Percentiles rank a stretch among this genome's conserved stretches.
phyloP scores from a whole-genome alignment of 495 filamentous ascomycete species.

The Penicillium chermesinum region DNA sequence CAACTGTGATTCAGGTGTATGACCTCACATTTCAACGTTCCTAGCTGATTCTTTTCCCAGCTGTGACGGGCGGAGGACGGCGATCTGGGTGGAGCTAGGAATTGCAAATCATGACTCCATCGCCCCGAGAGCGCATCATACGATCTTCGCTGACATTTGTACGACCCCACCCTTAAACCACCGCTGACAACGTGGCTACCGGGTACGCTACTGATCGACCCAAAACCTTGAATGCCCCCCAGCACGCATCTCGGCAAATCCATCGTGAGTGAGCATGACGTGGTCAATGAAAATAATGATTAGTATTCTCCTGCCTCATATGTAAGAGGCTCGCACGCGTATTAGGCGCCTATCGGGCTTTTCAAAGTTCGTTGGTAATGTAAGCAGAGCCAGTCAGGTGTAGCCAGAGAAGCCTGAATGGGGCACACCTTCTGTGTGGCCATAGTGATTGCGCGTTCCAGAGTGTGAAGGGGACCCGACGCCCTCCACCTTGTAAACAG shows the following conservation, averaged over 20 bases:
- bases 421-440: too few relatives aligned
- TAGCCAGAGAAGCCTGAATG: too few relatives aligned
- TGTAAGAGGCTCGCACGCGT: slow-evolving; percentile 18
- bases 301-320: background rate
- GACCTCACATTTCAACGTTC: background rate
- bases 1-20: background rate
- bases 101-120: background rate
- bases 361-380: too few relatives aligned
- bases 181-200: slow-evolving; percentile 11
- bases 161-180: slow-evolving; percentile 1
- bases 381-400: too few relatives aligned
- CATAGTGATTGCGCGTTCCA: too few relatives aligned
- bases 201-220: background rate
- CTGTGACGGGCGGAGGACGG: background rate
- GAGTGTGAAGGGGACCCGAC: too few relatives aligned
- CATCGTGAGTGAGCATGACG: background rate
- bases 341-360: slow-evolving; percentile 15
- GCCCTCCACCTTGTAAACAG: too few relatives aligned
- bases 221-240: slow-evolving; percentile 2
- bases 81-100: background rate
- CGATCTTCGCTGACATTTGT: background rate
- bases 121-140: too few relatives aligned
- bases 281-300: slow-evolving; percentile 5
- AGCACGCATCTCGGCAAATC: background rate
- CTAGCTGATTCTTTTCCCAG: background rate